Base-by-base conservation (phyloP, 2,329 filamentous ascomycete genomes). In the Akanthomyces lecanii region DNA sequence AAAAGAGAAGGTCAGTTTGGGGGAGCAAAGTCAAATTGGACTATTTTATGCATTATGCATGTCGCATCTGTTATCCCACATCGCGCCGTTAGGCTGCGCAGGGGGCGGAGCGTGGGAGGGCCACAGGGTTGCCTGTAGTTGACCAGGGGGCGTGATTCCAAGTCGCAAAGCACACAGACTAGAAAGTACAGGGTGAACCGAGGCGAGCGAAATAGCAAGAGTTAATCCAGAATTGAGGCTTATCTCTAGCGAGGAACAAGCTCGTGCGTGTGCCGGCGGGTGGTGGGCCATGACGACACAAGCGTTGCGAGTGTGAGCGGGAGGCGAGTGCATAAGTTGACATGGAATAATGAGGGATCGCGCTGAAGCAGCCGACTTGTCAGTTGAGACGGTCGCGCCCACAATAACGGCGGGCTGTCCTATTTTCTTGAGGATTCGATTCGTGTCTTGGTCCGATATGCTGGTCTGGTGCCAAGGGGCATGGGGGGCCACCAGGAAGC, bases 1-100 rank as follows among this genome's bases (percentile, higher is more conserved):
- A 18, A 47, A 45, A 21, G 23, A 47, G 40, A n/a, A 23, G 52
- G 30, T 33, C 21, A 18, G 16, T 28, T 51, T 61, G 50, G 51
- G 40, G 30, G 28, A 54, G 58, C 38, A 45, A 12, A 28, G 59
- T 36, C 59, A 61, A 61, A 61, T 61, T 61, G 59, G 59, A 40
- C 59, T 25, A 48, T 55, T 54, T 61, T 61, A 61, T 61, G 59
- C 59, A 55, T 61, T 55, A 61, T 61, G 59, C 59, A 61, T 23
- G 50, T 54, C 30, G 50, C 30, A 54, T 61, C 40, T 61, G 47
- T 40, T 52, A 61, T 61, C 30, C 59, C 30, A 54, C 59, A 61
- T 61, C 50, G 33, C 57, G 30, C 33, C 42, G 33, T 42, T 53
- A 48, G 48, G 28, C 40, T 38, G 40, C 14, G 60, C 52, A 62